These are phyloP conservation scores for Pestalotiopsis sp. DNA, from an alignment of 2,329 filamentous ascomycete species.

Conservation along the genomic window DNA sequence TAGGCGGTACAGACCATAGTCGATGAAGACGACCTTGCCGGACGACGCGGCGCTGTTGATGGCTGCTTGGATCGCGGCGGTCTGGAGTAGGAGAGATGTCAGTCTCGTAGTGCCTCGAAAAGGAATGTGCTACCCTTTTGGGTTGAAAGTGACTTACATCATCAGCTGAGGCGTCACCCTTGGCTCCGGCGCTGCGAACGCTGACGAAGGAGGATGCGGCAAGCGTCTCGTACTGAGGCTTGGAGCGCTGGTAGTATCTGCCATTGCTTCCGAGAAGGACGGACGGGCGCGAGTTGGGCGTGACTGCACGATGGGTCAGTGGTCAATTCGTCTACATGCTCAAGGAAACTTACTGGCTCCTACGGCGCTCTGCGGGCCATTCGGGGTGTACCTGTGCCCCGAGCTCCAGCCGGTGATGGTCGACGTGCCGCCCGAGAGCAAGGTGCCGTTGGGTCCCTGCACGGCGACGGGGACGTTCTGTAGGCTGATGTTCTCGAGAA, in stretches of 20 bases:
- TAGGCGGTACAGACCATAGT: constrained; percentile 57
- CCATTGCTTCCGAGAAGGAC: constrained; percentile 50
- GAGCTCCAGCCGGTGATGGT: constrained; percentile 66
- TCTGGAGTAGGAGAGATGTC: constrained; percentile 33
- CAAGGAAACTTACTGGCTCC: constrained; percentile 31
- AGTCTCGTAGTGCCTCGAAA: background rate
- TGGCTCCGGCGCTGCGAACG: constrained; percentile 57
- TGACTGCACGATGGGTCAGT: constrained; percentile 23
- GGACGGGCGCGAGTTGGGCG: constrained; percentile 50
- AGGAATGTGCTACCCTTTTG: constrained; percentile 29
- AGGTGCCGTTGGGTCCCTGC: constrained; percentile 36
- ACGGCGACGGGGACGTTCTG: constrained; percentile 43
- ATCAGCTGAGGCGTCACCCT: constrained; percentile 71
- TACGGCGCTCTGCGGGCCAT: constrained; percentile 46
- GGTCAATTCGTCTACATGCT: too few relatives aligned
- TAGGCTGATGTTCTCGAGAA: constrained; percentile 54
- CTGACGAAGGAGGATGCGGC: constrained; percentile 60
- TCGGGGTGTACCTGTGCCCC: constrained; percentile 63
- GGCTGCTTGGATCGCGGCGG: constrained; percentile 58
- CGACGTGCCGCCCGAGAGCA: constrained; percentile 58
- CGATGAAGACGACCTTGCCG: constrained; percentile 58
- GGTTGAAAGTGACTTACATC: constrained; percentile 48
- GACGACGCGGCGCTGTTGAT: constrained; percentile 51
- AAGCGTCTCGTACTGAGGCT: constrained; percentile 70
- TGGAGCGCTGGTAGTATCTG: constrained; percentile 64